Evolutionary conservation across 1,284 basidiomycete species (phyloP), one percentile per base, ranked within the genome.

Genomic region (Fomitopsis palustris): DNA sequence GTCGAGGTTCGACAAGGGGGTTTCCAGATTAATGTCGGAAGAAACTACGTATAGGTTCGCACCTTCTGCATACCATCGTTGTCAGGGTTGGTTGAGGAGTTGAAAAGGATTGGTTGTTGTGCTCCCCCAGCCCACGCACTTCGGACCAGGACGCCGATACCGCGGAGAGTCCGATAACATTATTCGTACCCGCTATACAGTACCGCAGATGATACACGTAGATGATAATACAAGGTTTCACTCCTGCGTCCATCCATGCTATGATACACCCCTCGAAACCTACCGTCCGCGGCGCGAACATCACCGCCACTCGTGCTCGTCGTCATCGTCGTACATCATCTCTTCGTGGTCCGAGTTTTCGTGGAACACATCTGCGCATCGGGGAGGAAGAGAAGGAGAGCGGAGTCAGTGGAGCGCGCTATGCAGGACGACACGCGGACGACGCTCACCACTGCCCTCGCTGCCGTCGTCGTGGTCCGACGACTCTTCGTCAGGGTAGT

Each of bases 401-500:
- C 5, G 45, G 25, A 7, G 2, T 23, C 25, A 47, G 17, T n/a
- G 12, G 7, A 21, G 17, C 23, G 19, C 4, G 19, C 17, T 7
- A 7, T 17, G 14, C 5, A 37, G 8, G 19, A 7, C n/a, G 23
- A 17, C 4, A 21, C 4, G 45, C 3, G 35, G 35, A 37, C 6
- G 45, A n/a, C 17, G 21, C 60, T 29, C 60, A 81, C 78, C 80
- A 66, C 78, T 80, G 33, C 72, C 71, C 54, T 78, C 80, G 35
- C 67, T 71, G 19, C 72, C 70, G 10, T 71, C 70, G 1, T 77
- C 73, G 38, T 81, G 41, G 49, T 53, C 52, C 17, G 55, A n/a
- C n/a, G n/a, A 38, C 19, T 89, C 88, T 58, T 86, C 87, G 14
- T 92, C 89, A 0, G 89, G 89, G 66, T 92, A 92, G 65, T 92